Evolutionary conservation across 371 early-diverging fungal genomes (phyloP), one percentile per base, ranked within the genome.

Genomic region (Cladochytrium tenue): DNA sequence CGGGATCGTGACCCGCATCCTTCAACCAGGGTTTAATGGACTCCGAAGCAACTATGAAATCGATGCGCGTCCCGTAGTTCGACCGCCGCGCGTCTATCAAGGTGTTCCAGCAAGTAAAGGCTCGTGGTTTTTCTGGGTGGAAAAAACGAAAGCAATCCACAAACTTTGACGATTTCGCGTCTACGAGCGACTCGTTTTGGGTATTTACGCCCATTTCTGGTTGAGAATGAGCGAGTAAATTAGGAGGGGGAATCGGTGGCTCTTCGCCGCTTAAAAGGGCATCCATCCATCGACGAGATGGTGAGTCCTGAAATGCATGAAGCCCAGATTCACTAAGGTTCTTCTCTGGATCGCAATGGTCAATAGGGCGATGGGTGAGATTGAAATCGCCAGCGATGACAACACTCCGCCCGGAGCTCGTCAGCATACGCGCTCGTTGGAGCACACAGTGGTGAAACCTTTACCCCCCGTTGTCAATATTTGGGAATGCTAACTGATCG

Each of bases 301-400:
- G 85, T 13, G 84, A 74, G n/a, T 86, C 89, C 32, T 80, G 82
- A 70, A 93, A 93, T 25, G 83, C 72, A 2, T 62, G 63, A 13
- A 91, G 65, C 58, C 84, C 84, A 64, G 82, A 82, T 50, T 85
- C 75, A 0, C 52, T 27, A 10, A 68, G 57, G 52, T 56, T 33
- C 51, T 68, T 68, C 32, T 75, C 81, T 0, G 93, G 90, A 50
- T 93, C 90, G 70, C 88, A 90, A 64, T 93, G 93, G 64, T 95
- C 94, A 50, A 91, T 77, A 36, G 85, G 84, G 5, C 80, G 75
- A 51, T 90, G 92, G n/a, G 83, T 75, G 0, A 91, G 86, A 68
- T 95, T 93, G 32, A 93, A 79, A 64, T 93, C 94, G 0, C 94
- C 95, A 17, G 85, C 81, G 0, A 95, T 69, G 1, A 94, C 72